Evolutionary conservation across 768 basidiomycete species (phyloP).

Genomic region (Mycena metata): DNA sequence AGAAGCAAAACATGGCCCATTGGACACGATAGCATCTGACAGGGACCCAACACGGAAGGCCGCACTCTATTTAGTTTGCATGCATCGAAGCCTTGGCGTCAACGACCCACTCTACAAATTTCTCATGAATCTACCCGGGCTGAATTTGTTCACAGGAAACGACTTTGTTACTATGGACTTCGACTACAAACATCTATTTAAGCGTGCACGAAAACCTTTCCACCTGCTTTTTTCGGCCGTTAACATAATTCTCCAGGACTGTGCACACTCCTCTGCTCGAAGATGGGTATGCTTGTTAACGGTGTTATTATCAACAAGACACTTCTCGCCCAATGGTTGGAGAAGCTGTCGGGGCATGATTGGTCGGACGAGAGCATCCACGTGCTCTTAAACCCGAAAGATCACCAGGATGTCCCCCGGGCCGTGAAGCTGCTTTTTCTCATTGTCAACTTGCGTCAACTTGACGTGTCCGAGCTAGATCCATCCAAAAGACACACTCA

Average conservation of each 20-base stretch:
- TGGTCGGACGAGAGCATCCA: slow-evolving; percentile 41
- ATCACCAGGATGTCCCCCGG: slow-evolving; percentile 23
- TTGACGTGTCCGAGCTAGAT: slow-evolving; percentile 29
- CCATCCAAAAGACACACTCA: slow-evolving; percentile 38
- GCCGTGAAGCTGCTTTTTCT: slow-evolving; percentile 16
- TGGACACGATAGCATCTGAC: not conserved
- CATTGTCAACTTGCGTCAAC: slow-evolving; percentile 38
- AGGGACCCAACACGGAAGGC: not conserved
- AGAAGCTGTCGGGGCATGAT: slow-evolving; percentile 31
- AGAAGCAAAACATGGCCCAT: not conserved
- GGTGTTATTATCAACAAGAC: slow-evolving; percentile 26
- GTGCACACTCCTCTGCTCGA: slow-evolving; percentile 43
- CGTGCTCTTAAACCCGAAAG: slow-evolving; percentile 24
- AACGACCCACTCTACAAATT: not conserved
- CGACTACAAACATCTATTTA: slow-evolving; percentile 14
- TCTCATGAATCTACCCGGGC: not conserved
- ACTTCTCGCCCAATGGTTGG: slow-evolving; percentile 22
- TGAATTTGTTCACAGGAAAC: not conserved
- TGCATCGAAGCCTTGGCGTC: not conserved
- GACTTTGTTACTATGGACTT: slow-evolving; percentile 11
- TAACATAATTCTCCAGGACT: slow-evolving; percentile 35
- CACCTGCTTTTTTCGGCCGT: not conserved
- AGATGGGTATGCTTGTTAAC: slow-evolving; percentile 3
- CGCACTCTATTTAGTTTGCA: not conserved
- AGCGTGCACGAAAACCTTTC: not conserved